These are phyloP conservation scores for Suillus ampliporus DNA, from an alignment of 768 basidiomycete species.

Conservation along the genomic window DNA sequence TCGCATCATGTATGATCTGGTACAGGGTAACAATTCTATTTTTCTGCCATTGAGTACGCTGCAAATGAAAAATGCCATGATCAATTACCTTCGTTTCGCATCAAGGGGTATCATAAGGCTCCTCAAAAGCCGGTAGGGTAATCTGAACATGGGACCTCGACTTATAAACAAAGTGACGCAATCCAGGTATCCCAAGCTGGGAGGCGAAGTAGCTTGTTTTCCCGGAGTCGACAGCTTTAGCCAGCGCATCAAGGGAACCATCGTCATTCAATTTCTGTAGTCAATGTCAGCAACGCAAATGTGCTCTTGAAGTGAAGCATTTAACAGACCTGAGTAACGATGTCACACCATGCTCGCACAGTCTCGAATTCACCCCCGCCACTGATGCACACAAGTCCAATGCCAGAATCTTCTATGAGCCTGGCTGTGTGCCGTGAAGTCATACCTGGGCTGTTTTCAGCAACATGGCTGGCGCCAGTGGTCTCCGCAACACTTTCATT, in stretches of 20 bases:
- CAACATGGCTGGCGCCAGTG: slow-evolving; percentile 5
- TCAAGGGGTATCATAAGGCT: slow-evolving; percentile 73
- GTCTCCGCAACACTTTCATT: slow-evolving; percentile 10
- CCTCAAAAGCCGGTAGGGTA: slow-evolving; percentile 85
- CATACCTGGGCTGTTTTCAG: slow-evolving; percentile 22
- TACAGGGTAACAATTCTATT: slow-evolving; percentile 84
- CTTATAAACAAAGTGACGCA: slow-evolving; percentile 96
- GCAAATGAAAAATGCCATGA: slow-evolving; percentile 5
- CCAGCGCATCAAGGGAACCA: slow-evolving; percentile 58
- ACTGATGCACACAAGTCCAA: slow-evolving; percentile 82
- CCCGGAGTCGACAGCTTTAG: slow-evolving; percentile 50
- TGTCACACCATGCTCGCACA: slow-evolving; percentile 78
- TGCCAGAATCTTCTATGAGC: slow-evolving; percentile 36
- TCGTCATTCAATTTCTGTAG: slow-evolving; percentile 68
- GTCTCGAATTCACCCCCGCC: slow-evolving; percentile 85
- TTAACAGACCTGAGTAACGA: slow-evolving; percentile 58
- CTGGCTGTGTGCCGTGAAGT: slow-evolving; percentile 12
- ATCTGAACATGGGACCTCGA: slow-evolving; percentile 88
- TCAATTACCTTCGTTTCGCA: slow-evolving; percentile 62
- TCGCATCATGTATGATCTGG: slow-evolving; percentile 84
- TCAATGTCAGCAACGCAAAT: slow-evolving; percentile 2
- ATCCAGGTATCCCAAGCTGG: slow-evolving; percentile 84
- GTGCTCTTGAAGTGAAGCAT: slow-evolving; percentile 5
- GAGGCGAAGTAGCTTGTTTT: slow-evolving; percentile 70
- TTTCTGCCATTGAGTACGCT: slow-evolving; percentile 8